Percentiles rank a stretch among this genome's conserved stretches.
These are phyloP conservation scores for Firmiana major DNA, from an alignment of 345 rosid species.

Conservation along the genomic window DNA sequence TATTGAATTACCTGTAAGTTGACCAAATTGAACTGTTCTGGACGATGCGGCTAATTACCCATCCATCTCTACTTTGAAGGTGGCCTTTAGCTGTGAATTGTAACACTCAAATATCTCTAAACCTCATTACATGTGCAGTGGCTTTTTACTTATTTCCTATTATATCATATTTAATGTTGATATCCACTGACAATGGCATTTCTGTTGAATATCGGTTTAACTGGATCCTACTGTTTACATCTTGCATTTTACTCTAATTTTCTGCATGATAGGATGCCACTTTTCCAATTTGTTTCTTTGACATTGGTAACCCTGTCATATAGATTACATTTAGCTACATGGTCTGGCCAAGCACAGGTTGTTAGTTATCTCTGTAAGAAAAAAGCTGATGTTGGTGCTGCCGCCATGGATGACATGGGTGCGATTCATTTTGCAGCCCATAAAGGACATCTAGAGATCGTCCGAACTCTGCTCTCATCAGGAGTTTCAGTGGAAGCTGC, in stretches of 20 bases:
- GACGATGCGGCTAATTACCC: background rate
- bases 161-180: background rate
- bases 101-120: background rate
- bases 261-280: background rate
- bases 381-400: slow-evolving; percentile 94
- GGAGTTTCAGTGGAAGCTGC: slow-evolving; percentile 66
- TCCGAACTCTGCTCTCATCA: slow-evolving; percentile 46
- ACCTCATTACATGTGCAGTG: background rate
- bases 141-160: background rate
- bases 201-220: background rate
- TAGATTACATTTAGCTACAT: slow-evolving; percentile 93
- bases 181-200: background rate
- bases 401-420: slow-evolving; percentile 97
- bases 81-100: background rate
- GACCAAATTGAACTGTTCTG: background rate
- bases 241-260: background rate
- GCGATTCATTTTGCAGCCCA: slow-evolving; percentile 97
- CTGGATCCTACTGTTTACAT: background rate
- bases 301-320: slow-evolving; percentile 29
- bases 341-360: slow-evolving; percentile 82
- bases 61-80: background rate
- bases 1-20: background rate
- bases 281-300: slow-evolving; percentile 34
- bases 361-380: slow-evolving; percentile 79
- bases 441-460: slow-evolving; percentile 84